Conservation (phyloP, 208 protist species). For the Trypanosoma avium region DNA sequence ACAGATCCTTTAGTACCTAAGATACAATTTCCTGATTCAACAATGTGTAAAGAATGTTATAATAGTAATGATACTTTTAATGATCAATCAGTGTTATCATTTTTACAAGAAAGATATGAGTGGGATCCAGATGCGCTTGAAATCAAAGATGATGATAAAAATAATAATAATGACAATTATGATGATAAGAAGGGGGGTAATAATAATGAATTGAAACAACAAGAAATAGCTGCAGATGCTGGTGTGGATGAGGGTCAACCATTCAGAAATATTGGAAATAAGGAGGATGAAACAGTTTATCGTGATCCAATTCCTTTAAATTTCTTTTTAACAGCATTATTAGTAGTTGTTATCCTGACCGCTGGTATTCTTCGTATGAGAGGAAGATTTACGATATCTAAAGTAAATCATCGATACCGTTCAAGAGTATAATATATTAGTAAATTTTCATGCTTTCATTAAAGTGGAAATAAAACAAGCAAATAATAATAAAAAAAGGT, state of each 20-base stretch:
- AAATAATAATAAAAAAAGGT: too few relatives aligned
- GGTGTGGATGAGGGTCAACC: too few relatives aligned
- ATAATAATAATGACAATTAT: too few relatives aligned
- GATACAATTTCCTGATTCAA: conserved; percentile 36
- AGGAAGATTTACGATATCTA: not conserved
- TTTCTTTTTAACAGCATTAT: conserved; percentile 29
- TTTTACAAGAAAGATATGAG: conserved; percentile 30
- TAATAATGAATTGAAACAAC: too few relatives aligned
- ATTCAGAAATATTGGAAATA: not conserved
- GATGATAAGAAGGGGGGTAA: too few relatives aligned
- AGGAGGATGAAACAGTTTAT: conserved; percentile 6
- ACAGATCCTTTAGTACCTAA: conserved; percentile 69
- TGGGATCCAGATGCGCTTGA: conserved; percentile 37
- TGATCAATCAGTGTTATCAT: not conserved
- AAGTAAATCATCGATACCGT: conserved; percentile 6
- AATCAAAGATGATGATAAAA: too few relatives aligned
- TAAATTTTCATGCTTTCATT: too few relatives aligned
- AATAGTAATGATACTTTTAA: conserved; percentile 8
- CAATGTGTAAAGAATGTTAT: conserved; percentile 41
- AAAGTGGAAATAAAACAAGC: too few relatives aligned
- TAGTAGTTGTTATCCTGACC: conserved; percentile 23
- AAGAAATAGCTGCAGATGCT: not conserved
- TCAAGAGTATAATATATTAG: conserved; percentile 21
- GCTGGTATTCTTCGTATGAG: conserved; percentile 28
- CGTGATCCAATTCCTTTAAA: conserved; percentile 18